These are phyloP conservation scores for Gardenia jasminoides DNA, from an alignment of 257 asterid genomes.

Conservation along the genomic window DNA sequence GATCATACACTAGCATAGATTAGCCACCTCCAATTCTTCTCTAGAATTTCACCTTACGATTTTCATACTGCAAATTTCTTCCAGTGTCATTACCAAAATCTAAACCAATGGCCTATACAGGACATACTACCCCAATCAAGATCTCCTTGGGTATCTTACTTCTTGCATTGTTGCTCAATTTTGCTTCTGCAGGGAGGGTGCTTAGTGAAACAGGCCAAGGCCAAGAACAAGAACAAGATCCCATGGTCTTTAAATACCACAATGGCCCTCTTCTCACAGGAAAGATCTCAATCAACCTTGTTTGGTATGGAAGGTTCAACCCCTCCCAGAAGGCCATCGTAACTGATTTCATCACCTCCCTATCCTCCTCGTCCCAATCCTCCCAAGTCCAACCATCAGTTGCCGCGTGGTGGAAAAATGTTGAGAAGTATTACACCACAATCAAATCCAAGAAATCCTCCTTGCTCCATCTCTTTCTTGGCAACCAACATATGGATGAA, in stretches of 20 bases:
- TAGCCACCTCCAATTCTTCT: neutral
- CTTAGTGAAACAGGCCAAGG: neutral
- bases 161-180: neutral
- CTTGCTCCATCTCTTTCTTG: neutral
- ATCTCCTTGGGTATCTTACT: neutral
- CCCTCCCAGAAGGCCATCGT: conserved; percentile 25
- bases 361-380: conserved; percentile 2
- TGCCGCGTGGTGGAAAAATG: conserved; percentile 30
- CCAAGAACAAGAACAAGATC: conserved; percentile 14
- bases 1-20: no score
- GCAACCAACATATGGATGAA: conserved; percentile 20
- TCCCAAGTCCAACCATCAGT: conserved; percentile 26
- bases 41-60: neutral
- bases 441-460: conserved; percentile 10
- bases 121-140: neutral
- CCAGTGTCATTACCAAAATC: neutral
- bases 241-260: conserved; percentile 33
- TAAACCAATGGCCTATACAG: neutral
- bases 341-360: conserved; percentile 23
- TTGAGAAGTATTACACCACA: conserved; percentile 19
- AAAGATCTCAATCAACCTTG: conserved; percentile 11
- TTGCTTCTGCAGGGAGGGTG: neutral
- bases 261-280: conserved; percentile 28
- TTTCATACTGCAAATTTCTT: neutral
- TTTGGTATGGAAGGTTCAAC: conserved; percentile 30